Evolutionary conservation across 2,329 filamentous ascomycete species (phyloP).

Genomic region (Penicillium fuscoglaucum): DNA sequence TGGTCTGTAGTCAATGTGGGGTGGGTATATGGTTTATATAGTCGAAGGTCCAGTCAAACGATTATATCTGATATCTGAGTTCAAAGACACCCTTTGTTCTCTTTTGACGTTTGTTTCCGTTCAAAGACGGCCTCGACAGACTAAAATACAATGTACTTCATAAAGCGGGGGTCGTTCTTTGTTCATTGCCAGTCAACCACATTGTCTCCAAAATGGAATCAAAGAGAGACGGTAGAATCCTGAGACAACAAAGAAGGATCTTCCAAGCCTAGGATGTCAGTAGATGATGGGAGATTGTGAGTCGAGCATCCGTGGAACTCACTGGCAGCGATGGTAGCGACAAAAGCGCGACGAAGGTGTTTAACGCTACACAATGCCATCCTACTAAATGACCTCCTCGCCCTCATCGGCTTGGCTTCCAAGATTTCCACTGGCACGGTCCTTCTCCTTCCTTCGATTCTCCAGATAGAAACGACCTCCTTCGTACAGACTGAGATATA

Average conservation of each 20-base stretch:
- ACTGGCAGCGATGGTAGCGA: neutral
- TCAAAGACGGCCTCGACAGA: neutral
- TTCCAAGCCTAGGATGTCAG: too few relatives aligned
- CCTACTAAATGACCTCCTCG: slow-evolving; percentile 5
- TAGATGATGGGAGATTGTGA: neutral
- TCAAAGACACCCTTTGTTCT: neutral
- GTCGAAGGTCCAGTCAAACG: too few relatives aligned
- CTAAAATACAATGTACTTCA: neutral
- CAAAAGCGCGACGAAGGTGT: neutral
- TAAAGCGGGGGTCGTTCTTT: neutral
- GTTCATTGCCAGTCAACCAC: neutral
- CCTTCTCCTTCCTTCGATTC: slow-evolving; percentile 29
- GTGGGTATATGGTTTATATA: neutral
- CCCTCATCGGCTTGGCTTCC: neutral
- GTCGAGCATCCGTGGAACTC: neutral
- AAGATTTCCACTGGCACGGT: neutral
- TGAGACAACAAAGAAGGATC: neutral
- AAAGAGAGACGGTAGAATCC: neutral
- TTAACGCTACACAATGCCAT: too few relatives aligned
- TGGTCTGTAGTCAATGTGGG: neutral
- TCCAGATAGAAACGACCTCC: slow-evolving; percentile 66
- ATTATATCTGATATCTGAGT: neutral
- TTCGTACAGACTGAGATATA: slow-evolving; percentile 87
- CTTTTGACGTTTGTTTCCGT: neutral
- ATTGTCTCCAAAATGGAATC: neutral